These are phyloP conservation scores for Nyctanthes arbortristis DNA, from an alignment of 257 asterid genomes.

Conservation along the genomic window DNA sequence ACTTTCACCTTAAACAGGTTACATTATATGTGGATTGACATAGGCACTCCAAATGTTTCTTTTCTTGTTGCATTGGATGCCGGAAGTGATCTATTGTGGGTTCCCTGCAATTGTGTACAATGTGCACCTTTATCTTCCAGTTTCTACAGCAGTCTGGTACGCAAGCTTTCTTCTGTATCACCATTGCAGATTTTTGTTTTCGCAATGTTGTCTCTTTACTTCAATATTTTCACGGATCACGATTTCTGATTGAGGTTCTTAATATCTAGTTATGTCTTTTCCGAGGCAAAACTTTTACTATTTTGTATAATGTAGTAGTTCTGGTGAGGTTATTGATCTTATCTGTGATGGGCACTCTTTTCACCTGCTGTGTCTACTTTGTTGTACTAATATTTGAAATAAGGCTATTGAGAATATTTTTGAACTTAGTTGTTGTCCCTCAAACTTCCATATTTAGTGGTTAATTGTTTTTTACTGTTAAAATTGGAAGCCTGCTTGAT, in stretches of 20 bases:
- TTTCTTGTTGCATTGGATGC: constrained; percentile 87
- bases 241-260: not conserved
- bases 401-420: constrained; percentile 4
- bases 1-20: constrained; percentile 51
- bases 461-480: not conserved
- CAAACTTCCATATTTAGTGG: not conserved
- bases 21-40: constrained; percentile 84
- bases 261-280: not conserved
- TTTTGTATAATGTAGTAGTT: not conserved
- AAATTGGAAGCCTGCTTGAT: not conserved
- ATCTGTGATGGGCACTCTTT: not conserved
- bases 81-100: constrained; percentile 92
- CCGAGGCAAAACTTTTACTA: not conserved
- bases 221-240: not conserved
- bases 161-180: constrained; percentile 29
- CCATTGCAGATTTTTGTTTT: constrained; percentile 1
- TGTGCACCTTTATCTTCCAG: constrained; percentile 84
- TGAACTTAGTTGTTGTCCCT: not conserved
- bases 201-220: not conserved
- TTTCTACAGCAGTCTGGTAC: constrained; percentile 77
- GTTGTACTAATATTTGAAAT: not conserved
- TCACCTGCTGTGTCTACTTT: not conserved
- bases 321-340: not conserved
- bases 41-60: constrained; percentile 77
- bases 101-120: constrained; percentile 79